Percentiles rank a stretch among this genome's conserved stretches.
Evolutionary conservation across 2,329 filamentous ascomycete genomes (phyloP).

Genomic region (Grosmannia serpens): DNA sequence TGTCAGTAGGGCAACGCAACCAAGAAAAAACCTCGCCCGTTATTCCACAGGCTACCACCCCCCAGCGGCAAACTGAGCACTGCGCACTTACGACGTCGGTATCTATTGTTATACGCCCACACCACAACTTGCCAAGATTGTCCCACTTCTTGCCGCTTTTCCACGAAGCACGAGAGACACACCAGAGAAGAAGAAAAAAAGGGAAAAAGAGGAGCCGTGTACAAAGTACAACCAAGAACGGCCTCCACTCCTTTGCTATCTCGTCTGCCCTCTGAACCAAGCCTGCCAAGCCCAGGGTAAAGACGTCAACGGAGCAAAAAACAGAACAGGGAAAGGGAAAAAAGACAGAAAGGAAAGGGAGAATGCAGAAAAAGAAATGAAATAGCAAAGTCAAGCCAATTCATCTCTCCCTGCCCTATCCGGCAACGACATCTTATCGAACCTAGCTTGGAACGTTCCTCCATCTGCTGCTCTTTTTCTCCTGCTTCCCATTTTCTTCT

Average conservation of each 20-base stretch:
- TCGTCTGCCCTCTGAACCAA: background rate
- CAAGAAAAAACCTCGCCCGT: too few species aligned
- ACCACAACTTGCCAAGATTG: background rate
- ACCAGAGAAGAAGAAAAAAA: background rate
- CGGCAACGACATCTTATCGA: background rate
- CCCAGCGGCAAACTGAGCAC: too few species aligned
- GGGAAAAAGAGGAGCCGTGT: background rate
- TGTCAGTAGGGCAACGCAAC: too few species aligned
- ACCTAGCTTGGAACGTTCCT: background rate
- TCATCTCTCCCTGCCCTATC: background rate
- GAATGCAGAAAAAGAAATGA: background rate
- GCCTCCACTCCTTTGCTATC: background rate
- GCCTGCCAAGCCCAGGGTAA: background rate
- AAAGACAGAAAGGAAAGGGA: background rate
- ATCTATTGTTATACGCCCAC: background rate
- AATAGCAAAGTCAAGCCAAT: background rate
- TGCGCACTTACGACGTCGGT: background rate
- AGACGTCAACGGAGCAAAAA: background rate
- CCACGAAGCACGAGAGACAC: background rate
- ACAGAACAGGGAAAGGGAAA: background rate
- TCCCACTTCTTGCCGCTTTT: background rate
- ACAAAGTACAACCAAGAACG: constrained; percentile 1
- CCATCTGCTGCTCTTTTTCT: background rate
- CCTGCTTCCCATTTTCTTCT: background rate
- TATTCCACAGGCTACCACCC: too few species aligned